Base-by-base conservation (phyloP, 1,284 basidiomycete species). In the Ceratobasidium sp. region DNA sequence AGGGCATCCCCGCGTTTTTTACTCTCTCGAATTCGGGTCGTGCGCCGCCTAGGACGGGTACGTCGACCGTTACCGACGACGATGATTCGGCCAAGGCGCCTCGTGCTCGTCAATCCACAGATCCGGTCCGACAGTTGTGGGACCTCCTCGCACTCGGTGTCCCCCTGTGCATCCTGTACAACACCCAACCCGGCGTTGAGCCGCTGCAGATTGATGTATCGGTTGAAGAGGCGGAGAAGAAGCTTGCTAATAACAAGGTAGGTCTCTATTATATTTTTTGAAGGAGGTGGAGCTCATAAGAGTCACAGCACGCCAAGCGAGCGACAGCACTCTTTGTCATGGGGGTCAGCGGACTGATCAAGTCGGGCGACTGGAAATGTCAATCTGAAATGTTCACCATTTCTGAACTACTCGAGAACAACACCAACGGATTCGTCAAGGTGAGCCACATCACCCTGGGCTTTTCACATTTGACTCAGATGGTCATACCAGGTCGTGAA, bases 371-470 rank as follows among this genome's bases (percentile, higher is more conserved):
- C 18, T 90, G 88, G 76, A 55, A 74, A 76, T 89, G 90, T 78
- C 70, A 74, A 43, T 53, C 73, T 16, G 85, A 86, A 39, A 74
- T 76, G 67, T 92, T 92, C 79, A 96, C 94, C 32, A 89, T 96
- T 30, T 95, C 93, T 65, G 92, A 94, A 77, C 85, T 98, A 67
- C 92, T 92, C 71, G 84, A 86, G 77, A 80, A 87, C 84, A 91
- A 93, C 77, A 97, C 94, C 10, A 96, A 98, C 76, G 96, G 96
- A 12, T 86, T 98, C 76, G 96, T 98, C 78, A 97, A 96, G 88
- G 96, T 96, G 71, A 76, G 87, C 16, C 10, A 28, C 39, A n/a
- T 43, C 61, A 45, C 45, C 62, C 34, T 75, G 53, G 48, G 59
- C 45, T 18, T 34, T 18, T 67, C 62, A 34, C 28, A 16, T n/a